Evolutionary conservation across 805 yeast genomes (phyloP).

Genomic region (Metschnikowia santaceciliae): DNA sequence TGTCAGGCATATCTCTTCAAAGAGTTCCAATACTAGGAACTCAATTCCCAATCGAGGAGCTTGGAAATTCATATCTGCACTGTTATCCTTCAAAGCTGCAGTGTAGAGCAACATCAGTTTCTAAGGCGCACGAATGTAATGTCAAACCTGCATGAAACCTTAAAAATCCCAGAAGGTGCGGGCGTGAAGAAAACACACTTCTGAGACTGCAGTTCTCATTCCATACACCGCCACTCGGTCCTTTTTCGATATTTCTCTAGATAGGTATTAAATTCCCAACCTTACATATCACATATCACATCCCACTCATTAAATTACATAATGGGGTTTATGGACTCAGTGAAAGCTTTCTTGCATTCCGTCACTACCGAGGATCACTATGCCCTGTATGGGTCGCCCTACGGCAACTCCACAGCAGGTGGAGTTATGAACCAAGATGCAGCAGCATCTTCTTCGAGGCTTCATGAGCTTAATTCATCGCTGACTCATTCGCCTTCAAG

Average conservation of each 20-base stretch:
- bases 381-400: conserved; percentile 46
- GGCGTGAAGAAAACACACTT: not conserved
- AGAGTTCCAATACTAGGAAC: too few species aligned
- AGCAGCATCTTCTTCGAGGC: conserved; percentile 28
- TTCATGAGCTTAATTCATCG: conserved; percentile 33
- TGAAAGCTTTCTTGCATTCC: conserved; percentile 41
- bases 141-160: not conserved
- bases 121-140: not conserved
- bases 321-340: conserved; percentile 38
- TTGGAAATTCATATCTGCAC: not conserved
- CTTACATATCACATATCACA: not conserved
- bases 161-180: conserved; percentile 1
- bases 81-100: not conserved
- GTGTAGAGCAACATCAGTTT: not conserved
- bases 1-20: too few species aligned
- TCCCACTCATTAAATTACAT: not conserved
- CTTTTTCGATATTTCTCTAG: not conserved
- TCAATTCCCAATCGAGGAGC: too few species aligned
- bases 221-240: not conserved
- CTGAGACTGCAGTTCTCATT: not conserved
- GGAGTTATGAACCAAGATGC: conserved; percentile 14
- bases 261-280: not conserved
- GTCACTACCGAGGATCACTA: conserved; percentile 58
- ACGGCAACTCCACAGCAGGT: conserved; percentile 17
- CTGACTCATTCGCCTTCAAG: conserved; percentile 28